A percentile compares a stretch with the other conserved stretches of the same genome.
Conservation (phyloP, 441 rosid genomes). For the Arabidopsis lyrata region DNA sequence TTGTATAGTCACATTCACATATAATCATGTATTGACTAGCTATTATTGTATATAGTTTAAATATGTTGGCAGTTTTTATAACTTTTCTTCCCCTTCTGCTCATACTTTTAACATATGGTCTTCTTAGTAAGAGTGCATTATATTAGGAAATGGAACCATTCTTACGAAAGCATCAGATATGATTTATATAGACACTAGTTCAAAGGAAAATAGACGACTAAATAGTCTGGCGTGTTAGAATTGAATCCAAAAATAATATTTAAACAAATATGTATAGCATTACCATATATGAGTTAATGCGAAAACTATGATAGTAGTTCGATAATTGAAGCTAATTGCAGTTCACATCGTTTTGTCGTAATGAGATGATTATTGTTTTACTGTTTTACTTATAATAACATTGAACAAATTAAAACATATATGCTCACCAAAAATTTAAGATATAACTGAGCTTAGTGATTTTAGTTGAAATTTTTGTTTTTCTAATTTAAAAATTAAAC, state of each 20-base stretch:
- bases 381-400: not conserved
- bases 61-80: not conserved
- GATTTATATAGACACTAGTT: constrained; percentile 8
- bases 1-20: constrained; percentile 37
- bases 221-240: constrained; percentile 11
- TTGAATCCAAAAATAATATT: not conserved
- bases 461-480: no score
- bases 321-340: not conserved
- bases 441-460: no score
- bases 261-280: not conserved
- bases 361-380: not conserved
- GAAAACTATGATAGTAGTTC: not conserved
- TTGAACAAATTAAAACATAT: no score
- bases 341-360: not conserved
- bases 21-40: constrained; percentile 27
- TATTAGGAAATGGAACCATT: constrained; percentile 7
- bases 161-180: constrained; percentile 22
- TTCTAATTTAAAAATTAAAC: no score
- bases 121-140: not conserved
- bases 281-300: not conserved
- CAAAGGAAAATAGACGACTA: not conserved
- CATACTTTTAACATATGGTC: constrained; percentile 18
- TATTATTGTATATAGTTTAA: constrained; percentile 8
- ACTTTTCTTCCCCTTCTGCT: constrained; percentile 4
- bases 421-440: no score